These are phyloP conservation scores for Thalassiosira sp. DNA, from an alignment of 352 stramenopile genomes.

Conservation along the genomic window DNA sequence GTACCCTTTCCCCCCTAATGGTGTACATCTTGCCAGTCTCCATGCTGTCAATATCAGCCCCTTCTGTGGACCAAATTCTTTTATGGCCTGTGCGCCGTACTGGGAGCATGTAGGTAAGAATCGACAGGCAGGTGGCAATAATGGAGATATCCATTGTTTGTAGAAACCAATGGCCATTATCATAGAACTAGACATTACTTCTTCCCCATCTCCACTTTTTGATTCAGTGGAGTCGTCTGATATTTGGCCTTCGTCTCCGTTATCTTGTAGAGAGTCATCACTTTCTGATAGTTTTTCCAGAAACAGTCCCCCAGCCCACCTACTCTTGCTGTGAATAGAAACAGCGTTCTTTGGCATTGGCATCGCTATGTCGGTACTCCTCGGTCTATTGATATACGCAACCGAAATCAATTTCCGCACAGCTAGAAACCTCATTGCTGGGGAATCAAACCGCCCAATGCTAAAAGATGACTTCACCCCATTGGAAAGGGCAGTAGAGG, in stretches of 20 bases:
- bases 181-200: slow-evolving; percentile 56
- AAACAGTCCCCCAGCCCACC: slow-evolving; percentile 28
- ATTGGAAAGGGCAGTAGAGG: not conserved
- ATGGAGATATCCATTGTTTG: slow-evolving; percentile 81
- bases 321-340: not conserved
- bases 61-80: slow-evolving; percentile 83
- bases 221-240: slow-evolving; percentile 11
- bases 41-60: slow-evolving; percentile 82
- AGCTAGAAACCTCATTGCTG: slow-evolving; percentile 26
- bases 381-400: slow-evolving; percentile 13
- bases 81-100: slow-evolving; percentile 84
- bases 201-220: slow-evolving; percentile 12
- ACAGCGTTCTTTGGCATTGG: slow-evolving; percentile 4
- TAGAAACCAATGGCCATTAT: slow-evolving; percentile 78
- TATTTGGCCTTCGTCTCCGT: slow-evolving; percentile 15
- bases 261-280: slow-evolving; percentile 18
- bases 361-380: not conserved
- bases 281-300: slow-evolving; percentile 8
- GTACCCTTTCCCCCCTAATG: slow-evolving; percentile 84
- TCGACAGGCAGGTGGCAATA: slow-evolving; percentile 84
- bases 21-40: slow-evolving; percentile 83
- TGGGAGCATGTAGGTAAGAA: slow-evolving; percentile 86
- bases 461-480: not conserved
- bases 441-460: slow-evolving; percentile 3
- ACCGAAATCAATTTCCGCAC: slow-evolving; percentile 26